These are phyloP conservation scores for Zizania latifolia DNA, from an alignment of 176 grass and related monocot species.

Conservation along the genomic window DNA sequence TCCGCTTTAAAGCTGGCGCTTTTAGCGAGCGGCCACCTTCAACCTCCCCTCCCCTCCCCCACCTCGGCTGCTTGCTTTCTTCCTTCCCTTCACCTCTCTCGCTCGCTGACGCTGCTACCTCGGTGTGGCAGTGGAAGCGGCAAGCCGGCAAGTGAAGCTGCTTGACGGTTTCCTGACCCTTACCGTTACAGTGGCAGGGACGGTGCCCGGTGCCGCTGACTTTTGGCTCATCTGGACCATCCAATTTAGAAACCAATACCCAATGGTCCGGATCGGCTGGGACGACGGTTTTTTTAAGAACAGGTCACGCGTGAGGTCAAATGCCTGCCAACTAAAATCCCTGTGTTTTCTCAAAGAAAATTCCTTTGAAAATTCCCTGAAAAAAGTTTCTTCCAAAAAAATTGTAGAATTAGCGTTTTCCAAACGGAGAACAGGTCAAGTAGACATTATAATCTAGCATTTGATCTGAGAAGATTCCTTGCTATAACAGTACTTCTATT, in stretches of 20 bases:
- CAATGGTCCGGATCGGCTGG: not conserved
- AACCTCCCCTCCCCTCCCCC: not conserved
- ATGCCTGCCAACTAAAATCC: no score
- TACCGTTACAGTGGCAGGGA: no score
- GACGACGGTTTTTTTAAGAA: not conserved
- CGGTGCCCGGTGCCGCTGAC: not conserved
- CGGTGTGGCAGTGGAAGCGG: no score
- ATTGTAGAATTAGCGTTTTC: no score
- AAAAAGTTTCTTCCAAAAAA: no score
- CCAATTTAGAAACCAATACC: not conserved
- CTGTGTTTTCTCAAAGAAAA: not conserved
- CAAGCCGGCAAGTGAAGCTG: no score
- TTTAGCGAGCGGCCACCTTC: conserved; percentile 1
- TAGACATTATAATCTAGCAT: no score
- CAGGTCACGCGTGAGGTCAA: no score
- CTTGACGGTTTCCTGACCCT: not conserved
- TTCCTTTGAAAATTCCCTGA: no score
- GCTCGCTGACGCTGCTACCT: not conserved
- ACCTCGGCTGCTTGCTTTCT: not conserved
- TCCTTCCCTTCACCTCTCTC: not conserved
- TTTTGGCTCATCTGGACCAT: not conserved
- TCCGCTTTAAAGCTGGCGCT: conserved; percentile 19
- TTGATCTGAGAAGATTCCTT: no score
- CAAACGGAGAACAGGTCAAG: no score
- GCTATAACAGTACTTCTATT: no score